A percentile compares a stretch with the other conserved stretches of the same genome.
These are phyloP conservation scores for Fennellomyces sp. DNA, from an alignment of 371 early-diverging fungal species.

Conservation along the genomic window DNA sequence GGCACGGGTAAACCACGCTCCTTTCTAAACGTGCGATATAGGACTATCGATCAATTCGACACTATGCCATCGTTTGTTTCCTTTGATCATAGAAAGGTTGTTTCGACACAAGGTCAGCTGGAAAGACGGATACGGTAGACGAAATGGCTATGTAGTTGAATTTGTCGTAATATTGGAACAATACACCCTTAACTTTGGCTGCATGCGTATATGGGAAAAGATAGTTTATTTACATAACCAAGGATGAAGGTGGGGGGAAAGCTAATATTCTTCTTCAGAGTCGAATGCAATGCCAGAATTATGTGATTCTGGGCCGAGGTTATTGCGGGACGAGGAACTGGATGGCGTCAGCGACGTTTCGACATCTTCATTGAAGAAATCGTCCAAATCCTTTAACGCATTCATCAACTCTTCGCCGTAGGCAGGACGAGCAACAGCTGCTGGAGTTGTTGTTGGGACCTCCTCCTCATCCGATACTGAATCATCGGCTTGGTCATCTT, in stretches of 20 bases:
- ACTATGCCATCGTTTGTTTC: constrained; percentile 66
- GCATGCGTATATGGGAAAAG: too few relatives aligned
- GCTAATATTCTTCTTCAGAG: constrained; percentile 10
- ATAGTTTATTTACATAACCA: background rate
- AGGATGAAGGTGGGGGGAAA: background rate
- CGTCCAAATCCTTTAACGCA: constrained; percentile 61
- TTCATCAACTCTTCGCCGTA: constrained; percentile 57
- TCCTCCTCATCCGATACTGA: background rate
- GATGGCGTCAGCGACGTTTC: constrained; percentile 22
- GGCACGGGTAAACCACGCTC: background rate
- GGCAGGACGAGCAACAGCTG: background rate
- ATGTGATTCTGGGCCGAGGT: background rate
- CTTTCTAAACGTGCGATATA: constrained; percentile 17
- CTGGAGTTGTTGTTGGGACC: background rate
- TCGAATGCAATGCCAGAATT: constrained; percentile 9
- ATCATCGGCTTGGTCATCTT: constrained; percentile 1
- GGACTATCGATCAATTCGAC: constrained; percentile 68
- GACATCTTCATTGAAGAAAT: constrained; percentile 60
- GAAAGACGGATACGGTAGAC: constrained; percentile 16
- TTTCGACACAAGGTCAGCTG: constrained; percentile 37
- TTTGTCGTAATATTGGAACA: too few relatives aligned
- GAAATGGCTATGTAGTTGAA: too few relatives aligned
- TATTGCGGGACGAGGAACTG: background rate
- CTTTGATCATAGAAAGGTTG: constrained; percentile 60
- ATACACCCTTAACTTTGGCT: too few relatives aligned